Evolutionary conservation across 495 filamentous ascomycete species (phyloP).

Genomic region (Daldinia decipiens): DNA sequence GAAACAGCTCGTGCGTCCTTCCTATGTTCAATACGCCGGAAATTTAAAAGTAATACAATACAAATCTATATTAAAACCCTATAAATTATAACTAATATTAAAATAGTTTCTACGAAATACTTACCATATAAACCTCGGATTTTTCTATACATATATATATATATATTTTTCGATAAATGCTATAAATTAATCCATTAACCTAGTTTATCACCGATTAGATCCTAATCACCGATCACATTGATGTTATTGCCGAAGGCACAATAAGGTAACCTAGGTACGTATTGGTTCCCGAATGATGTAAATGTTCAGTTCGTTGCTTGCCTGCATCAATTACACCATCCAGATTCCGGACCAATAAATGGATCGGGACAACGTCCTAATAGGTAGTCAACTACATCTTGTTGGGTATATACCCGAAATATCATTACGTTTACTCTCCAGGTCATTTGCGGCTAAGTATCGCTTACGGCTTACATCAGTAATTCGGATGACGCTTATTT

Average conservation of each 20-base stretch:
- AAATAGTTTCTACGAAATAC: not conserved
- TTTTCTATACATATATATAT: no score
- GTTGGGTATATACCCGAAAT: not conserved
- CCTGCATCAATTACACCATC: not conserved
- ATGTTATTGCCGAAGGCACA: not conserved
- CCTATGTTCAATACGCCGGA: not conserved
- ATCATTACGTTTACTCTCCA: not conserved
- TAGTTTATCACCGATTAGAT: slow-evolving; percentile 1
- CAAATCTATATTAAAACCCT: not conserved
- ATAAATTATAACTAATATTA: no score
- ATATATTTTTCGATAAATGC: not conserved
- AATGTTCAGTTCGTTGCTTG: not conserved
- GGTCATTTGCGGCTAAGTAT: not conserved
- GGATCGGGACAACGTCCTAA: not conserved
- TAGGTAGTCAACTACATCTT: not conserved
- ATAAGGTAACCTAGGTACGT: not conserved
- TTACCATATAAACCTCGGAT: not conserved
- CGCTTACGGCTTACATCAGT: not conserved
- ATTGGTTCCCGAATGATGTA: no score
- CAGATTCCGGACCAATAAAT: not conserved
- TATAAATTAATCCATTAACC: not conserved
- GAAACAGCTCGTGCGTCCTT: not conserved
- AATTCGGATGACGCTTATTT: not conserved
- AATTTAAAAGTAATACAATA: not conserved
- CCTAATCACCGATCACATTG: not conserved